Evolutionary conservation across 2,329 filamentous ascomycete genomes (phyloP), one percentile per base, ranked within the genome.

Genomic region (Rutstroemia sp.): DNA sequence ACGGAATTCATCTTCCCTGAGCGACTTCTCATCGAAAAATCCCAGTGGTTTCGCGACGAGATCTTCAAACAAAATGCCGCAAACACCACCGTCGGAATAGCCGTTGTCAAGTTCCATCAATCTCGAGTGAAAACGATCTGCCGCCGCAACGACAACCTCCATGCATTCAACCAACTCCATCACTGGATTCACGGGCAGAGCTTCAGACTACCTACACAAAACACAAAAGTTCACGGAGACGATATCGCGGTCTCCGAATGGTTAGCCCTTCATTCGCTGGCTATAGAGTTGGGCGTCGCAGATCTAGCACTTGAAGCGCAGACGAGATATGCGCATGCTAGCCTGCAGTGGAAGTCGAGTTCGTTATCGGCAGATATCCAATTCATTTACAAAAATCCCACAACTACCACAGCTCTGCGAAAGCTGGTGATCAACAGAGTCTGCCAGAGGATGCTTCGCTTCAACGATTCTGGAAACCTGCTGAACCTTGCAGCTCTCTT

Each of bases 101-200:
- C 39, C 1, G 42, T 19, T 14, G n/a, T 14, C 1, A 10, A 48
- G 10, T 48, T 45, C 8, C 44, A 41, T 7, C n/a, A 54, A 17
- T 19, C 7, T 30, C 51, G 42, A 17, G 8, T 37, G 9, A 48
- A 34, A 16, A 7, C 25, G 4, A 45, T 54, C 1, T 44, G 17
- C 8, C 50, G 49, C 4, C 46, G 14, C 8, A 21, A 53, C 12
- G 50, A 57, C 10, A 25, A 54, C 1, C 9, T 38, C 2, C 41
- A 53, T 42, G 45, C 50, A 10, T 57, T 54, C 38, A 46, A 54
- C 12, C 48, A 57, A 25, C 44, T 57, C 9, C 42, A 42, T 14
- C 27, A 2, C 17, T 54, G 50, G 49, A 37, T 57, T 2, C 41
- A 48, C 19, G 55, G 44, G 2, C 19, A n/a, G 3, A 6, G 3